These are phyloP conservation scores for Canna indica DNA, from an alignment of 176 grass and related monocot species.

Conservation along the genomic window DNA sequence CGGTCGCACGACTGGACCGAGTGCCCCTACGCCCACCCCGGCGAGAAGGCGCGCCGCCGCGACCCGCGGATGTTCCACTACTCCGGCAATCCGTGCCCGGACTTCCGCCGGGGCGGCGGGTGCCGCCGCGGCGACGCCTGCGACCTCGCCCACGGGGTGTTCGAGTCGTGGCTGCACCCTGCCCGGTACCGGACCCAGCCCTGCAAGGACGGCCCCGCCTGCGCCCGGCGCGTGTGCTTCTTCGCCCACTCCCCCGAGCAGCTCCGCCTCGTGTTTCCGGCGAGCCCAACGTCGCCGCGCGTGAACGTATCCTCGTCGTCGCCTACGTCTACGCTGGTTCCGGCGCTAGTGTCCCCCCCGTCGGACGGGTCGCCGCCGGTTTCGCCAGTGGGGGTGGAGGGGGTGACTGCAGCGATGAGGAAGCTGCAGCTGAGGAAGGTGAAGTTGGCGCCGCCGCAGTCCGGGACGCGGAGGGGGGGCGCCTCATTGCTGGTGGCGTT, in stretches of 20 bases:
- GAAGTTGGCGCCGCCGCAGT: conserved; percentile 2
- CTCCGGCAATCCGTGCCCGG: conserved; percentile 5
- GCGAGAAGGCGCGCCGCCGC: not conserved
- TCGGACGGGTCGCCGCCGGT: not conserved
- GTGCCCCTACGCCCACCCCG: conserved; percentile 9
- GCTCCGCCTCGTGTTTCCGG: not conserved
- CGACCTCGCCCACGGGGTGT: conserved; percentile 1
- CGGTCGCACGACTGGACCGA: conserved; percentile 9
- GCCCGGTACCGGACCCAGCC: conserved; percentile 6
- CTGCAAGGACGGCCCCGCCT: not conserved
- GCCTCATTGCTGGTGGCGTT: not conserved
- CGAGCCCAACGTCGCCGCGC: not conserved
- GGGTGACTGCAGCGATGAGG: not conserved
- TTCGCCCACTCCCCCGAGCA: conserved; percentile 7
- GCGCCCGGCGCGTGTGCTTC: conserved; percentile 1
- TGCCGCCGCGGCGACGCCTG: conserved; percentile 5
- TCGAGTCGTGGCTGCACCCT: conserved; percentile 9
- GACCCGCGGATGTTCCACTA: conserved; percentile 8
- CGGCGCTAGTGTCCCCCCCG: not conserved
- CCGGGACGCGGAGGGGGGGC: not conserved
- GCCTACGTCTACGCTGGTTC: not conserved
- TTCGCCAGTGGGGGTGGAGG: not conserved
- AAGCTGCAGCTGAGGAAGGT: conserved; percentile 5
- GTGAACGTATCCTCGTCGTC: not conserved
- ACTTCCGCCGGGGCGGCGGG: not conserved